A percentile compares a stretch with the other conserved stretches of the same genome.
phyloP scores from a whole-genome alignment of 495 filamentous ascomycete genomes.

The Penicillium waksmanii region DNA sequence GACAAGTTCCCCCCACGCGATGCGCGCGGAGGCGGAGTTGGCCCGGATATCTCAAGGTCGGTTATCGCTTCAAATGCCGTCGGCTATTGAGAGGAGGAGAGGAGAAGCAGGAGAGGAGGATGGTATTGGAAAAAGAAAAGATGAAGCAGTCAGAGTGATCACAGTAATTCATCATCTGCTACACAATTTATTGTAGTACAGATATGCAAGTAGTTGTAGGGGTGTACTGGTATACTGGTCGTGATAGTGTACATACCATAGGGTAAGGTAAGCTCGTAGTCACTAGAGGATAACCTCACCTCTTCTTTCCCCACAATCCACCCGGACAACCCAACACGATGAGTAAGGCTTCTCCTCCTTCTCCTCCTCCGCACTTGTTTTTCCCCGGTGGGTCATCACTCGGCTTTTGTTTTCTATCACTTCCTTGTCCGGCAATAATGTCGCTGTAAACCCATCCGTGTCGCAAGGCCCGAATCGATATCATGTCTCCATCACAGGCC shows the following conservation, averaged over 20 bases:
- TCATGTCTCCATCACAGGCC: conserved; percentile 24
- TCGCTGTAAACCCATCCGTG: conserved; percentile 6
- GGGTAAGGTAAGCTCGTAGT: not conserved
- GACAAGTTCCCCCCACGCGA: conserved; percentile 22
- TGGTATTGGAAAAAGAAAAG: not conserved
- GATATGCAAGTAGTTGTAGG: not conserved
- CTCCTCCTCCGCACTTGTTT: conserved; percentile 5
- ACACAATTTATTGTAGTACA: not conserved
- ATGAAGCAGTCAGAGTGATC: not conserved
- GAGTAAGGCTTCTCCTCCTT: conserved; percentile 22
- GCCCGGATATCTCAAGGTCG: conserved; percentile 5
- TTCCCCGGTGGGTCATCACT: conserved; percentile 19
- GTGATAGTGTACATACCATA: not conserved
- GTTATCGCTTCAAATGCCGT: conserved; percentile 28
- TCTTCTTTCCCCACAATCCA: conserved; percentile 14
- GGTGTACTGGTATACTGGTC: not conserved
- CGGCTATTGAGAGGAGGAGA: conserved; percentile 30
- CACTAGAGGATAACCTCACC: not conserved
- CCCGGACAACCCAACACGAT: conserved; percentile 10
- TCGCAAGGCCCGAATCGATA: conserved; percentile 11
- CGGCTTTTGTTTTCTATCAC: conserved; percentile 20
- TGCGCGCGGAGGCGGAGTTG: conserved; percentile 14
- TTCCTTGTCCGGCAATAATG: conserved; percentile 16
- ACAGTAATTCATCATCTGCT: too few relatives aligned
- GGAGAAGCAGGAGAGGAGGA: not conserved